phyloP scores from a whole-genome alignment of 2,329 filamentous ascomycete species.

The Aspergillus ochraceus region DNA sequence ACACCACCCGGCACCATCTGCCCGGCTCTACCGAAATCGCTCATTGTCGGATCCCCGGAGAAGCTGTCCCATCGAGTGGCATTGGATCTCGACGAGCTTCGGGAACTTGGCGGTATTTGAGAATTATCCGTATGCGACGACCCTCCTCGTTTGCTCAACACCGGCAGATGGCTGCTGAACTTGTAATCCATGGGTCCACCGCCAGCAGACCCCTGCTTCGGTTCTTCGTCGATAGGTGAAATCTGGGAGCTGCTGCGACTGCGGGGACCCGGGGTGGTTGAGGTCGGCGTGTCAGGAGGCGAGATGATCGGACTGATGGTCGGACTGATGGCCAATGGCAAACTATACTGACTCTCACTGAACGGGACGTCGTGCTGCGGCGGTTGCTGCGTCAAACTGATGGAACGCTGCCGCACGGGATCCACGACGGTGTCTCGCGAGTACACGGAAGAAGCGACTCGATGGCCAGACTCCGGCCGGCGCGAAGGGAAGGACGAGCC shows the following conservation, averaged over 20 bases:
- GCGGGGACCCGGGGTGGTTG: constrained; percentile 14
- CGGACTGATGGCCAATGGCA: background rate
- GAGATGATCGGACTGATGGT: constrained; percentile 45
- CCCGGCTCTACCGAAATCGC: constrained; percentile 54
- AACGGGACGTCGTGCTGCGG: constrained; percentile 3
- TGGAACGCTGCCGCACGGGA: constrained; percentile 16
- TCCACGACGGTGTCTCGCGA: constrained; percentile 47
- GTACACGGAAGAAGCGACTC: constrained; percentile 63
- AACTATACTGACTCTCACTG: background rate
- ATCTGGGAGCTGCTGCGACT: constrained; percentile 34
- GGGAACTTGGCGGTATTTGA: background rate
- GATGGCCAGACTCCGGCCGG: constrained; percentile 28
- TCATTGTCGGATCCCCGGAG: constrained; percentile 65
- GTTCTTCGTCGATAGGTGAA: constrained; percentile 42
- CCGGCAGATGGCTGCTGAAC: constrained; percentile 30
- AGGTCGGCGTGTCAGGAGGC: constrained; percentile 45
- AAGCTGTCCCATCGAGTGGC: constrained; percentile 61
- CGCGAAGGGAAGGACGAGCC: constrained; percentile 16
- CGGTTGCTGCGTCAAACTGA: constrained; percentile 15
- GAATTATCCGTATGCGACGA: constrained; percentile 9
- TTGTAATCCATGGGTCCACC: constrained; percentile 20
- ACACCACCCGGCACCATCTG: constrained; percentile 55
- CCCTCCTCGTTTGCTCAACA: constrained; percentile 23
- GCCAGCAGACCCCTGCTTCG: constrained; percentile 12
- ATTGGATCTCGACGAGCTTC: constrained; percentile 1